These are phyloP conservation scores for Teratosphaeriaceae sp. DNA, from an alignment of 2,329 filamentous ascomycete genomes.

Conservation along the genomic window DNA sequence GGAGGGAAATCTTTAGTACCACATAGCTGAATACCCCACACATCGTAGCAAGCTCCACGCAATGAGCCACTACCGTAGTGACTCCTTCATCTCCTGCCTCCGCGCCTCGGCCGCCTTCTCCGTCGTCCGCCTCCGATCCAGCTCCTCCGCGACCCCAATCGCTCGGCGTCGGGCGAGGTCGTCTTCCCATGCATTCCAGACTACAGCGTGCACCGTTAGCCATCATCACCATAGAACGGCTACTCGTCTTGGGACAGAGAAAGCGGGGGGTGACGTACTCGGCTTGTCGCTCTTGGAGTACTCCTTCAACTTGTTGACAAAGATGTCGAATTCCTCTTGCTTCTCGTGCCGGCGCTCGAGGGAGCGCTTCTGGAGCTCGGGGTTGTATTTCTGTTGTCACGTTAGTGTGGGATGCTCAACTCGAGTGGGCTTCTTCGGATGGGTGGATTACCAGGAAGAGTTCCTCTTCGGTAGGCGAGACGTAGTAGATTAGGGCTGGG, in stretches of 20 bases:
- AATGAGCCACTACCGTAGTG: conserved; percentile 17
- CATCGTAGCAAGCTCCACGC: too few relatives aligned
- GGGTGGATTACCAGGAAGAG: conserved; percentile 70
- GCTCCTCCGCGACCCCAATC: conserved; percentile 19
- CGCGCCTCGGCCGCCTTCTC: conserved; percentile 23
- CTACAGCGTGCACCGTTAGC: conserved; percentile 16
- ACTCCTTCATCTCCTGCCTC: conserved; percentile 27
- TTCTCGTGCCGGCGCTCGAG: conserved; percentile 70
- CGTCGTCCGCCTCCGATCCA: conserved; percentile 25
- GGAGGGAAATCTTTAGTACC: too few relatives aligned
- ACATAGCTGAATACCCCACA: too few relatives aligned
- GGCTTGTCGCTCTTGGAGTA: conserved; percentile 88
- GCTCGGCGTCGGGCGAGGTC: conserved; percentile 21
- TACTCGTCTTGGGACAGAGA: not conserved
- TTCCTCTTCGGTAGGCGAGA: conserved; percentile 83
- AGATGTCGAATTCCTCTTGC: conserved; percentile 83
- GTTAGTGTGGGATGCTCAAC: too few relatives aligned
- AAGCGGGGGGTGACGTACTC: conserved; percentile 51
- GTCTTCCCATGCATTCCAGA: conserved; percentile 32
- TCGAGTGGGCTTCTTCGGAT: too few relatives aligned
- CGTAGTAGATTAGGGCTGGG: conserved; percentile 72
- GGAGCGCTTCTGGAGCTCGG: conserved; percentile 82
- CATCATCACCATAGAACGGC: not conserved
- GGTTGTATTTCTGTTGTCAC: conserved; percentile 81
- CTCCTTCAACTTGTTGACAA: conserved; percentile 75